Evolutionary conservation across 2,329 filamentous ascomycete genomes (phyloP).

Genomic region (Botrytis paeoniae): DNA sequence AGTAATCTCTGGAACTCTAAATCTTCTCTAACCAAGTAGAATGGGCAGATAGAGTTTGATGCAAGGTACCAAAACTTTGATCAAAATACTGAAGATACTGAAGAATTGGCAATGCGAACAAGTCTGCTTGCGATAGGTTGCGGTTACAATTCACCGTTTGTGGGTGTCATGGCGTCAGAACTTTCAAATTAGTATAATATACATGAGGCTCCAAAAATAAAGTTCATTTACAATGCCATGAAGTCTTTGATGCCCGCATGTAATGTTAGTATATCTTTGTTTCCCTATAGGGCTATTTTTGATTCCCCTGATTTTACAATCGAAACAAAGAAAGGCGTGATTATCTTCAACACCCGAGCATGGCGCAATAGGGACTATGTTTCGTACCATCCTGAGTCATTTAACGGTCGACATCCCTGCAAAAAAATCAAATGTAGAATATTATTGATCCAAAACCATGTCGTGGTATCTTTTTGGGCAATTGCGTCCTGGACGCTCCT

Average conservation of each 20-base stretch:
- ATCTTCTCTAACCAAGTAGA: not conserved
- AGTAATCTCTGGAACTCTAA: not conserved
- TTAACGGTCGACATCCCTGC: not conserved
- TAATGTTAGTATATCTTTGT: not conserved
- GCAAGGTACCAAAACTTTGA: not conserved
- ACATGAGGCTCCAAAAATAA: not conserved
- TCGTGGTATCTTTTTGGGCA: constrained; percentile 12
- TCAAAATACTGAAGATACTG: not conserved
- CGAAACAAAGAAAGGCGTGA: constrained; percentile 19
- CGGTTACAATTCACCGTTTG: not conserved
- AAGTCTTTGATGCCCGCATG: not conserved
- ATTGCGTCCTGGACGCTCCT: constrained; percentile 10
- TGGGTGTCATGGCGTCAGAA: not conserved
- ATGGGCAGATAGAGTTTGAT: not conserved
- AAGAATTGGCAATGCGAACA: not conserved
- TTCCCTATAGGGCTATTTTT: not conserved
- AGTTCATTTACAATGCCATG: not conserved
- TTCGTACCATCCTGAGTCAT: constrained; percentile 17
- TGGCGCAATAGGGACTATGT: constrained; percentile 12
- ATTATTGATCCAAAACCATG: not conserved
- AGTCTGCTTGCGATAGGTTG: not conserved
- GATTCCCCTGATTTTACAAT: constrained; percentile 6
- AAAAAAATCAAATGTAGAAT: not conserved
- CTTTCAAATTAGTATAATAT: not conserved
- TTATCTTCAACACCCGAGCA: constrained; percentile 14